Percentiles rank a stretch among this genome's conserved stretches.
These are phyloP conservation scores for Nidularia pulvinata DNA, from an alignment of 768 basidiomycete genomes.

Conservation along the genomic window DNA sequence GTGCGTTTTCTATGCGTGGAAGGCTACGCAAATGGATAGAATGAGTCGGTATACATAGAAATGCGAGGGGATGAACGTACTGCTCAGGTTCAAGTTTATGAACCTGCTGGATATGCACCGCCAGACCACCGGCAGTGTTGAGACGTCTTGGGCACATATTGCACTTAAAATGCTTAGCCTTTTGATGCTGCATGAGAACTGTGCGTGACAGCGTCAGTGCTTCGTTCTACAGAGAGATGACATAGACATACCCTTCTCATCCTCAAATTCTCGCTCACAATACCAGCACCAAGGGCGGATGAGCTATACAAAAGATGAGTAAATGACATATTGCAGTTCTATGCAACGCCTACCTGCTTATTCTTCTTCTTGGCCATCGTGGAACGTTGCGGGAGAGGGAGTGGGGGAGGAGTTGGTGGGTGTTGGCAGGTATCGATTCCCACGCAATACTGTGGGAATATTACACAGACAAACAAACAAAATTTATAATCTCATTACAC, in stretches of 20 bases:
- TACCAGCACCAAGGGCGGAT: conserved; percentile 99
- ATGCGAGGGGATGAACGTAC: conserved; percentile 33
- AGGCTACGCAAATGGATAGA: conserved; percentile 35
- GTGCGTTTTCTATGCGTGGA: conserved; percentile 93
- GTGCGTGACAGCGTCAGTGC: neutral
- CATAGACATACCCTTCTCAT: conserved; percentile 84
- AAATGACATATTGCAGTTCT: neutral
- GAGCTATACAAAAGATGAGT: conserved; percentile 40
- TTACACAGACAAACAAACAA: no score
- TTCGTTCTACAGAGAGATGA: neutral
- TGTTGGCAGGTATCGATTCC: no score
- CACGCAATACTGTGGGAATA: no score
- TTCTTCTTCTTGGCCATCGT: conserved; percentile 62
- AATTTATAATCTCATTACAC: no score
- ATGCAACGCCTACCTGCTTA: conserved; percentile 39
- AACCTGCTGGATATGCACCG: conserved; percentile 98
- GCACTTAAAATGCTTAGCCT: conserved; percentile 99
- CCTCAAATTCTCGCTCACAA: conserved; percentile 98
- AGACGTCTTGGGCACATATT: conserved; percentile 92
- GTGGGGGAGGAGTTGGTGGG: no score
- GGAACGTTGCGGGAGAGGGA: no score
- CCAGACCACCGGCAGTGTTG: conserved; percentile 97
- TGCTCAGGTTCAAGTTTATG: conserved; percentile 98
- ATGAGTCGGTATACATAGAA: neutral
- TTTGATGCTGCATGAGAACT: conserved; percentile 99